Conservation (phyloP, 2,329 filamentous ascomycete genomes). For the Microsporum ferrugineum region DNA sequence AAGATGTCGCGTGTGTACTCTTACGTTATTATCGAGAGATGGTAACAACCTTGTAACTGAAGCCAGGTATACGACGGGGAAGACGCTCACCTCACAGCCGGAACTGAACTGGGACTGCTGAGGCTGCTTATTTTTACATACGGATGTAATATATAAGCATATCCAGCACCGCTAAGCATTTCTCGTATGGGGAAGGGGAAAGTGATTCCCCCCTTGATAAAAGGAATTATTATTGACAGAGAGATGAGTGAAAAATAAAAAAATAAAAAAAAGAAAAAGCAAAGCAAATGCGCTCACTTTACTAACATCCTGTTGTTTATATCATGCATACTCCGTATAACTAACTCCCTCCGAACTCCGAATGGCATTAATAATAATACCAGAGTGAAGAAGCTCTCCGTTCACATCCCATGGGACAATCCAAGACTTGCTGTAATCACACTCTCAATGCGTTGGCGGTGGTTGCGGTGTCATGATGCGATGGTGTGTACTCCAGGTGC, state of each 20-base stretch:
- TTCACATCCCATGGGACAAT: no score
- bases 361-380: no score
- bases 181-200: constrained; percentile 2
- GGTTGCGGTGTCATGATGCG: not conserved
- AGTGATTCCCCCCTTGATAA: constrained; percentile 1
- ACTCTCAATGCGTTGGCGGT: not conserved
- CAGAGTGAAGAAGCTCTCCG: not conserved
- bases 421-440: no score
- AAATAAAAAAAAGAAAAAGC: not conserved
- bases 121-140: not conserved
- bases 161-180: not conserved
- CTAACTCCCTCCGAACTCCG: no score
- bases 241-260: not conserved
- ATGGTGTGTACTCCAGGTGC: not conserved
- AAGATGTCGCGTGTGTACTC: not conserved
- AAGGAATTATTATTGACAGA: constrained; percentile 3
- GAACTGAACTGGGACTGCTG: not conserved
- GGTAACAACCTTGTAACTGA: no score
- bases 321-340: not conserved
- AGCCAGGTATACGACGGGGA: not conserved
- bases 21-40: not conserved
- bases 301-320: not conserved
- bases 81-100: not conserved
- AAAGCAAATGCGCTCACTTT: not conserved
- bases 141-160: not conserved